phyloP scores from a whole-genome alignment of 2,329 filamentous ascomycete genomes.

The Stachybotrys echinatus region DNA sequence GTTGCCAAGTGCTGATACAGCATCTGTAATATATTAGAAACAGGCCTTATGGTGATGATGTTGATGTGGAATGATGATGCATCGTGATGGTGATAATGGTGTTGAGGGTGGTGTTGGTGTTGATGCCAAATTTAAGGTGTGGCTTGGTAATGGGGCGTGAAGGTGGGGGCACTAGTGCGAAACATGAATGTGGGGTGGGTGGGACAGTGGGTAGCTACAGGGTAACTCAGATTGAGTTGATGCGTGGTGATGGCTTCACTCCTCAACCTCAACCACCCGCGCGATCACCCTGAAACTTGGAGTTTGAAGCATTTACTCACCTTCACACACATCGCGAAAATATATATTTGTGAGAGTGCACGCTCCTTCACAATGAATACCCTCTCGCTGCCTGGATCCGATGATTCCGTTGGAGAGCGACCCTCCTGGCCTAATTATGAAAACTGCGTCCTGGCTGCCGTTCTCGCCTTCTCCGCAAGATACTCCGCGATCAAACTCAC shows the following conservation, averaged over 20 bases:
- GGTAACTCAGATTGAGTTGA: too few species aligned
- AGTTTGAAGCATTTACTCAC: too few species aligned
- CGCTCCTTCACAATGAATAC: constrained; percentile 33
- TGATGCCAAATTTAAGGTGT: too few species aligned
- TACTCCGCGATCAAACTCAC: constrained; percentile 14
- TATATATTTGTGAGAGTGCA: constrained; percentile 37
- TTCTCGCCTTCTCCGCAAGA: constrained; percentile 13
- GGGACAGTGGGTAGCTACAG: too few species aligned
- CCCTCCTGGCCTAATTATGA: constrained; percentile 28
- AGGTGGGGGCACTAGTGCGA: too few species aligned
- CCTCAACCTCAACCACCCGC: too few species aligned
- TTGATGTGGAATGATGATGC: neutral
- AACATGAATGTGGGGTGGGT: too few species aligned
- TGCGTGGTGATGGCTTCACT: too few species aligned
- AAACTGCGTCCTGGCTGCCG: constrained; percentile 25
- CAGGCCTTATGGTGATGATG: too few species aligned
- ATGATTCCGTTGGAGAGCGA: constrained; percentile 37
- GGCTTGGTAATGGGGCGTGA: too few species aligned
- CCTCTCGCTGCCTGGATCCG: constrained; percentile 32
- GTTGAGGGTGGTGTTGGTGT: neutral
- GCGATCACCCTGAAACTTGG: too few species aligned
- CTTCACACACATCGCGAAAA: constrained; percentile 37
- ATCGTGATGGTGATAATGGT: neutral
- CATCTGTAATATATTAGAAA: neutral
- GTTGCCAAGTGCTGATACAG: neutral